Evolutionary conservation across 2,329 filamentous ascomycete species (phyloP), one percentile per base, ranked within the genome.

Genomic region (Curvularia hawaiiensis): DNA sequence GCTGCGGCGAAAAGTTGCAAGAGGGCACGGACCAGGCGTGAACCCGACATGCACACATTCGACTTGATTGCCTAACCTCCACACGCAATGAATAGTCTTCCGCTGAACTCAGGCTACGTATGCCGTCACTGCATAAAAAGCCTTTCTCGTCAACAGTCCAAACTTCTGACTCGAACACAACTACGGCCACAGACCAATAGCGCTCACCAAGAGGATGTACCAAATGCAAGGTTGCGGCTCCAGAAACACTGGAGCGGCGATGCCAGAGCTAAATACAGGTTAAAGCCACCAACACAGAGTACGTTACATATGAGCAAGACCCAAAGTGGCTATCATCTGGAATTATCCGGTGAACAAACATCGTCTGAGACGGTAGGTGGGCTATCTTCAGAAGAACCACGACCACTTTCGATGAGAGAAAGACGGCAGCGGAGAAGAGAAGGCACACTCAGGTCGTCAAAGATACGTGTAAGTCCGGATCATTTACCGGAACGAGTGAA

Each of bases 1-100:
- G 61, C 41, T 68, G 64, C 68, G 68, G 67, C 63, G 67, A 68
- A 70, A 72, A 70, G 57, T 61, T 64, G 58, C 55, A 38, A 52
- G 35, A 48, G 61, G 45, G 69, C 71, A 69, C 54, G 55, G 69
- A 59, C 67, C 64, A 66, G 9, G 1, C 38, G 50, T 66, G 46
- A 56, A 54, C 61, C 53, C 53, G 48, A 28, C 4, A 57, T 59
- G 39, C 47, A 35, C 51, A 38, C 43, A 26, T 46, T 24, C 35
- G n/a, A 30, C 24, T 16, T 16, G 31, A 28, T 16, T 12, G 44
- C 18, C n/a, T 22, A 31, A n/a, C 33, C 16, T 14, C 7, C n/a
- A 4, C 24, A 22, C 35, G 18, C n/a, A 14, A 72, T 65, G 62
- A 52, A 55, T 39, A 56, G 45, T 18, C n/a, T 62, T 49, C 39